phyloP scores from a whole-genome alignment of 768 basidiomycete genomes.

The Pilatotrama ljubarskyi region DNA sequence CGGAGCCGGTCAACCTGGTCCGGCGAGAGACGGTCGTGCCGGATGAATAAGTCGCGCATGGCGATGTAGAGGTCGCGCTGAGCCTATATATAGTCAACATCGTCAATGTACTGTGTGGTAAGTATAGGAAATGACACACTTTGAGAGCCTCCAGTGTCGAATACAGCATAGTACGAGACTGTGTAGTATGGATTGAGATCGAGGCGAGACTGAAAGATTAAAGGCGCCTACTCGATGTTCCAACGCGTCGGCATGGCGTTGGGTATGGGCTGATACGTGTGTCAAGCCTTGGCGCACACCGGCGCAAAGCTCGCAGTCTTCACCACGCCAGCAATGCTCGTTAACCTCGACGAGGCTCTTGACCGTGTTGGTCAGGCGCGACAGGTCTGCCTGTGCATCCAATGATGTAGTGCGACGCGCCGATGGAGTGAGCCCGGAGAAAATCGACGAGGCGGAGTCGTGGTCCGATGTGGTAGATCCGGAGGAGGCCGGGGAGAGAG shows the following conservation, averaged over 20 bases:
- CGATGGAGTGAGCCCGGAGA: conserved; percentile 23
- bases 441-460: conserved; percentile 29
- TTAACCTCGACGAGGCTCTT: conserved; percentile 77
- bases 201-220: too few species aligned
- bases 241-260: conserved; percentile 70
- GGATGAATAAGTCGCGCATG: conserved; percentile 81
- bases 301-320: conserved; percentile 76
- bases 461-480: conserved; percentile 27
- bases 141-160: conserved; percentile 78
- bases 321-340: conserved; percentile 81
- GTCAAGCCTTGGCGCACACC: conserved; percentile 75
- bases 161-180: conserved; percentile 66
- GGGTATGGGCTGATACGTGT: conserved; percentile 65
- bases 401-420: conserved; percentile 10
- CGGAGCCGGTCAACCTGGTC: conserved; percentile 88
- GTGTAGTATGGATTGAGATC: background rate
- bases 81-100: conserved; percentile 38
- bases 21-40: conserved; percentile 84
- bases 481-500: conserved; percentile 31
- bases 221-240: conserved; percentile 58
- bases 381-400: conserved; percentile 70
- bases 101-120: background rate
- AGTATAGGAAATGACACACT: conserved; percentile 39
- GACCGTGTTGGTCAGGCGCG: conserved; percentile 80
- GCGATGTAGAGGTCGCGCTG: conserved; percentile 88